Evolutionary conservation across 257 asterid species (phyloP).

Genomic region (Solanum virginianum): DNA sequence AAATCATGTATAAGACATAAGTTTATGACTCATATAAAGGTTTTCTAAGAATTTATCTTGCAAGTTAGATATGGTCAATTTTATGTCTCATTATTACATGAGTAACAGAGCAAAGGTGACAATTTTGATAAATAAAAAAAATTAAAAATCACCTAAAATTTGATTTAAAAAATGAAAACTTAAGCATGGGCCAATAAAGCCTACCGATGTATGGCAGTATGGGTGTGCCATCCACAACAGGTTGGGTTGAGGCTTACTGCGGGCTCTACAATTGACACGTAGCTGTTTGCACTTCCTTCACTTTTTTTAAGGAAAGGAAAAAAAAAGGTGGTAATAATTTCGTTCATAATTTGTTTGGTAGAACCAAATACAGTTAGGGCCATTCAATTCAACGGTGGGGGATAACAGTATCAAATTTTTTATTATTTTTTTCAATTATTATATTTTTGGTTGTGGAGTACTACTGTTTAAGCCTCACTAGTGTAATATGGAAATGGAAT

Average conservation of each 20-base stretch:
- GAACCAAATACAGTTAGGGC: neutral
- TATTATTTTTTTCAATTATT: too few species aligned
- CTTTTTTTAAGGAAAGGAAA: neutral
- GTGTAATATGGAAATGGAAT: neutral
- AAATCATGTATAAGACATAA: neutral
- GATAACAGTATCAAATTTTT: neutral
- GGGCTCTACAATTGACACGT: constrained; percentile 9
- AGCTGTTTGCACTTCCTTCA: neutral
- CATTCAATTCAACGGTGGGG: neutral
- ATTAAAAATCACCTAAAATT: too few species aligned
- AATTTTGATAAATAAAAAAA: neutral
- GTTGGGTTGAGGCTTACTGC: neutral
- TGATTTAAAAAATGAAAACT: too few species aligned
- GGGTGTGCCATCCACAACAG: neutral
- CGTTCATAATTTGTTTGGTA: neutral
- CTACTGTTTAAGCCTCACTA: neutral
- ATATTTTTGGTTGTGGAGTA: neutral
- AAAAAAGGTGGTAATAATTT: too few species aligned
- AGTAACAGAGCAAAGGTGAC: too few species aligned
- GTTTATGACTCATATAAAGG: neutral
- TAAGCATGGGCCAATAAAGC: neutral
- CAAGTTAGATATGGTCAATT: too few species aligned
- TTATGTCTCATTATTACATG: neutral
- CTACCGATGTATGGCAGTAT: neutral
- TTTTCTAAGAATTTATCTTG: too few species aligned